These are phyloP conservation scores for Hyphodiscus hymeniophilus DNA, from an alignment of 495 filamentous ascomycete species.

Conservation along the genomic window DNA sequence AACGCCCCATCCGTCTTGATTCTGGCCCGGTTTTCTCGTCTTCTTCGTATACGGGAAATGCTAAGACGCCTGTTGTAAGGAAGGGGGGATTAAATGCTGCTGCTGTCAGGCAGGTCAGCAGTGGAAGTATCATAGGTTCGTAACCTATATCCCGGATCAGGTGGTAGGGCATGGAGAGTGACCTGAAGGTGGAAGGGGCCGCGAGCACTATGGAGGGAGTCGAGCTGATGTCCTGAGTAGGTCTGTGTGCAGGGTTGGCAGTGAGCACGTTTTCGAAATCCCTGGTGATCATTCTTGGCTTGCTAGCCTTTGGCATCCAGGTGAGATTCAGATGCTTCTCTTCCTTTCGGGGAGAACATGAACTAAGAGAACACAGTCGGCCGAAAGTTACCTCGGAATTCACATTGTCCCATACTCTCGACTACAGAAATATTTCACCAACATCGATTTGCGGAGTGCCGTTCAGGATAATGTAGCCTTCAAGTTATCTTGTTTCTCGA, in stretches of 20 bases:
- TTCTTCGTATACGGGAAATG: constrained; percentile 14
- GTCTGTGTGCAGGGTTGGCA: constrained; percentile 60
- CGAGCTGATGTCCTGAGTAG: constrained; percentile 23
- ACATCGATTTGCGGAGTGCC: constrained; percentile 46
- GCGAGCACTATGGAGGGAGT: not conserved
- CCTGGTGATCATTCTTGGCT: constrained; percentile 62
- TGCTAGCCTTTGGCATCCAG: constrained; percentile 62
- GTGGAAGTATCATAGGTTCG: constrained; percentile 58
- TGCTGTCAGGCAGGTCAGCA: constrained; percentile 57
- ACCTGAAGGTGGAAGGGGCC: not conserved
- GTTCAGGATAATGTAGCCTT: constrained; percentile 64
- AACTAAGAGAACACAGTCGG: constrained; percentile 39
- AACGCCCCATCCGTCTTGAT: constrained; percentile 28
- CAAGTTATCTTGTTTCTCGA: constrained; percentile 68
- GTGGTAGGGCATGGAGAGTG: not conserved
- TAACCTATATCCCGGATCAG: not conserved
- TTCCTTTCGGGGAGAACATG: not conserved
- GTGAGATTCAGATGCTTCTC: constrained; percentile 55
- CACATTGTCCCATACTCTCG: constrained; percentile 55
- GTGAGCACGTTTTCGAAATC: constrained; percentile 69
- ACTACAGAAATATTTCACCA: constrained; percentile 51
- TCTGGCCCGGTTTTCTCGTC: constrained; percentile 6
- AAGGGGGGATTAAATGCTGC: constrained; percentile 37
- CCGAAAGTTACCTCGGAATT: constrained; percentile 63
- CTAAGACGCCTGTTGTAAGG: constrained; percentile 21